Percentiles rank a stretch among this genome's conserved stretches.
phyloP scores from a whole-genome alignment of 768 basidiomycete genomes.

The Kwoniella bestiolae region DNA sequence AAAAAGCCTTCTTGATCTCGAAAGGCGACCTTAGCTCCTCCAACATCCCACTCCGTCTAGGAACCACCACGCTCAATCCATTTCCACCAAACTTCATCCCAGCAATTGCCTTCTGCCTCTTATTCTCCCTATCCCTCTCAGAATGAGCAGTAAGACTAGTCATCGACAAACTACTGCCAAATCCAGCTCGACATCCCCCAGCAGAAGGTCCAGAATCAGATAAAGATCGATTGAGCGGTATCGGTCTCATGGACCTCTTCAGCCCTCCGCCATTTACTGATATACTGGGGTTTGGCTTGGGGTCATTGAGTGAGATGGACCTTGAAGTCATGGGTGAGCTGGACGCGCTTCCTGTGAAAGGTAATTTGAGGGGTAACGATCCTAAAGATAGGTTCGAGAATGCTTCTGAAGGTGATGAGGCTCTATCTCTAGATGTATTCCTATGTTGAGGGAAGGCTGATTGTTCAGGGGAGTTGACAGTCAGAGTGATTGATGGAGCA shows the following conservation, averaged over 20 bases:
- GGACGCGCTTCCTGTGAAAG: constrained; percentile 1
- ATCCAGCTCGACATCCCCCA: not conserved
- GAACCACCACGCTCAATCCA: constrained; percentile 25
- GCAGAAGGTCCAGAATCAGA: constrained; percentile 14
- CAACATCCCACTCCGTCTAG: constrained; percentile 11
- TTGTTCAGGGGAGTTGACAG: constrained; percentile 26
- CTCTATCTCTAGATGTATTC: not conserved
- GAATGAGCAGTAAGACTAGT: constrained; percentile 7
- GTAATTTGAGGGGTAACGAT: constrained; percentile 18
- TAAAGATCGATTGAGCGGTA: constrained; percentile 16
- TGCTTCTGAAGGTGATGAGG: constrained; percentile 22
- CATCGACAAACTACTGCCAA: constrained; percentile 13
- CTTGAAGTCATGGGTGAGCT: constrained; percentile 4
- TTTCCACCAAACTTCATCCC: constrained; percentile 13
- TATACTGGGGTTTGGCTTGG: not conserved
- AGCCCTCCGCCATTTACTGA: constrained; percentile 3
- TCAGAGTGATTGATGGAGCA: constrained; percentile 29
- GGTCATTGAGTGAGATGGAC: not conserved
- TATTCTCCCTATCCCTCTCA: constrained; percentile 25
- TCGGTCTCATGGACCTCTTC: constrained; percentile 21
- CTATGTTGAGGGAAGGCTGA: not conserved
- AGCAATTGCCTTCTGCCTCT: constrained; percentile 17
- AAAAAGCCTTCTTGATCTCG: constrained; percentile 24
- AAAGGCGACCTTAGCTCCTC: constrained; percentile 28
- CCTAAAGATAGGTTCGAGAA: constrained; percentile 24